phyloP scores from a whole-genome alignment of 805 yeast species.

The Yamadazyma akitaensis region DNA sequence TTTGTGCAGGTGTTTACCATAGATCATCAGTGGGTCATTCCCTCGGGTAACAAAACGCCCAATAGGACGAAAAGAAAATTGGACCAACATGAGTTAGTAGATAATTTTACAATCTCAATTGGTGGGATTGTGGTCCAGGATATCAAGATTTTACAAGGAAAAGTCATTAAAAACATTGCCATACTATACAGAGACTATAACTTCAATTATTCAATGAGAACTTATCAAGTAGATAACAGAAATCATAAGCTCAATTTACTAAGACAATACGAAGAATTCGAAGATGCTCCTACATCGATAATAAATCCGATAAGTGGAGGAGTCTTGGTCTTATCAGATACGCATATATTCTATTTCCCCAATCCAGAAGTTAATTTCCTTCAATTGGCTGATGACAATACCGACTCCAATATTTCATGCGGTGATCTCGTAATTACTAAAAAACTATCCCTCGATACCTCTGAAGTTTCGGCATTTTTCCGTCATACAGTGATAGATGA shows the following conservation, averaged over 20 bases:
- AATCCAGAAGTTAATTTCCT: constrained; percentile 13
- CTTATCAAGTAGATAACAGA: constrained; percentile 18
- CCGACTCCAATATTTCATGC: constrained; percentile 11
- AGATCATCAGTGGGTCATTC: constrained; percentile 11
- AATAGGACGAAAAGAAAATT: constrained; percentile 9
- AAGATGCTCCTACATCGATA: constrained; percentile 27
- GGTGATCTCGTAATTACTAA: constrained; percentile 21
- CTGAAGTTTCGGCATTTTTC: constrained; percentile 9
- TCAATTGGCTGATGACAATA: constrained; percentile 9
- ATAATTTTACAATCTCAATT: constrained; percentile 9
- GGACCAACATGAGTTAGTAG: constrained; percentile 10
- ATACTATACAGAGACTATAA: constrained; percentile 33
- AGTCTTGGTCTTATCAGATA: constrained; percentile 23
- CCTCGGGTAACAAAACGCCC: not conserved
- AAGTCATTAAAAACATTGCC: constrained; percentile 18
- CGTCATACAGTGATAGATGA: constrained; percentile 22
- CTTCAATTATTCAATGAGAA: constrained; percentile 29
- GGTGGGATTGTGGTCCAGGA: constrained; percentile 13
- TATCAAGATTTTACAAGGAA: constrained; percentile 7
- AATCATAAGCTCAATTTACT: constrained; percentile 9
- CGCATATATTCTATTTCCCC: constrained; percentile 29
- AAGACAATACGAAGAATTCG: constrained; percentile 27
- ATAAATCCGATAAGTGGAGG: constrained; percentile 24
- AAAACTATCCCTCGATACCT: constrained; percentile 6
- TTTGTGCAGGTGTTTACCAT: constrained; percentile 15